phyloP scores from a whole-genome alignment of 768 basidiomycete species.

The Termitomyces sp. region DNA sequence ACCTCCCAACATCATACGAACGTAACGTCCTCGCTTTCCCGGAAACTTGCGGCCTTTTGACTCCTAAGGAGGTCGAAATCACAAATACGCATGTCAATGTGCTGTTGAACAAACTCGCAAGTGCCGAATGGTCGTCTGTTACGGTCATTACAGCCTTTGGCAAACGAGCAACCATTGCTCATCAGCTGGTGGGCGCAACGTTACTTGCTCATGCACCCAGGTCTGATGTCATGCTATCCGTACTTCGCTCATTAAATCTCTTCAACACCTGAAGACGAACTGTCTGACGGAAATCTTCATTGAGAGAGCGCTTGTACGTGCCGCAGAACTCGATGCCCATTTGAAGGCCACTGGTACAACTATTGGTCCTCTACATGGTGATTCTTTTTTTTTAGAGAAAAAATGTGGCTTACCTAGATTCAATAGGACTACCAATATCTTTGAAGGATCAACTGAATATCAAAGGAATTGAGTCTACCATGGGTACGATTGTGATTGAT shows the following conservation, averaged over 20 bases:
- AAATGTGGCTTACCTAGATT: neutral
- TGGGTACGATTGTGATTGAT: conserved; percentile 34
- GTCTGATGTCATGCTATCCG: neutral
- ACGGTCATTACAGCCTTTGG: conserved; percentile 69
- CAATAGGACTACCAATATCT: conserved; percentile 52
- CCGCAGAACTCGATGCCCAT: conserved; percentile 59
- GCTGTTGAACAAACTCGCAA: conserved; percentile 49
- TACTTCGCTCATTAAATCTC: neutral
- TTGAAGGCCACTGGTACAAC: conserved; percentile 55
- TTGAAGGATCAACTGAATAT: conserved; percentile 71
- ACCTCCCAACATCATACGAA: conserved; percentile 35
- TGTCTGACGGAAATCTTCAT: conserved; percentile 84
- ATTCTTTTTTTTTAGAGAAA: neutral
- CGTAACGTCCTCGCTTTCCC: conserved; percentile 53
- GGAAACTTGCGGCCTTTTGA: conserved; percentile 50
- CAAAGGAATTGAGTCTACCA: conserved; percentile 62
- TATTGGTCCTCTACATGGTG: conserved; percentile 69
- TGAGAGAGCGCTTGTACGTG: conserved; percentile 59
- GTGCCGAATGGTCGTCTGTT: conserved; percentile 53
- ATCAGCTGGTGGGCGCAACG: conserved; percentile 53
- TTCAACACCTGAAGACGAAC: conserved; percentile 45
- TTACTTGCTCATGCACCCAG: neutral
- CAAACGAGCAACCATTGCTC: conserved; percentile 75
- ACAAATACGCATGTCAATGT: conserved; percentile 35
- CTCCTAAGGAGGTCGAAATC: conserved; percentile 41